Percentiles rank a stretch among this genome's conserved stretches.
Conservation (phyloP, 768 basidiomycete genomes). For the Porphyrellus cyaneotinctus region DNA sequence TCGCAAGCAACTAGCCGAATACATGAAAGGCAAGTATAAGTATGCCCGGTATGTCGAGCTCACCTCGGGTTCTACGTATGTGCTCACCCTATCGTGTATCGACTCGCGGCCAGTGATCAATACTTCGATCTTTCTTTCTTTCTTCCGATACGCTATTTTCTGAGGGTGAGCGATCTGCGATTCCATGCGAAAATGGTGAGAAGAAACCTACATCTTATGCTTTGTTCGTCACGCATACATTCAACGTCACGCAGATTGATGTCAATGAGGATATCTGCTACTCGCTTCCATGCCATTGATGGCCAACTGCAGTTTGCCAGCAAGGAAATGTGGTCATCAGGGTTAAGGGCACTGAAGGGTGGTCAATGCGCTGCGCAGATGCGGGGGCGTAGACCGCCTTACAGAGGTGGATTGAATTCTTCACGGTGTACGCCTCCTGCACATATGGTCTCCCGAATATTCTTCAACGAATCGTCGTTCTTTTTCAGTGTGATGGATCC, state of each 20-base stretch:
- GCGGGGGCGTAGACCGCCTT: background rate
- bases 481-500: conserved; percentile 1
- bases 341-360: background rate
- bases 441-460: background rate
- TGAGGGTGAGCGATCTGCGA: background rate
- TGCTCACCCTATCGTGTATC: background rate
- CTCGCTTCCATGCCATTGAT: background rate
- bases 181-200: no score
- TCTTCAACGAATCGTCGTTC: background rate
- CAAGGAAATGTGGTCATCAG: background rate
- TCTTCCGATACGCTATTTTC: conserved; percentile 8
- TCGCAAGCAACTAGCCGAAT: conserved; percentile 6
- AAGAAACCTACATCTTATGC: conserved; percentile 6
- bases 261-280: background rate
- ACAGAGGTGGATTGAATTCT: conserved; percentile 9
- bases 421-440: background rate
- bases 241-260: conserved; percentile 4
- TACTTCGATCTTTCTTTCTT: conserved; percentile 6
- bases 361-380: background rate
- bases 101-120: conserved; percentile 1
- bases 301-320: conserved; percentile 1
- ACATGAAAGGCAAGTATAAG: background rate
- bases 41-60: no score
- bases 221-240: background rate
- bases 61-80: no score